Base-by-base conservation (phyloP, 2,329 filamentous ascomycete genomes). In the Ascocoryne sarcoides region DNA sequence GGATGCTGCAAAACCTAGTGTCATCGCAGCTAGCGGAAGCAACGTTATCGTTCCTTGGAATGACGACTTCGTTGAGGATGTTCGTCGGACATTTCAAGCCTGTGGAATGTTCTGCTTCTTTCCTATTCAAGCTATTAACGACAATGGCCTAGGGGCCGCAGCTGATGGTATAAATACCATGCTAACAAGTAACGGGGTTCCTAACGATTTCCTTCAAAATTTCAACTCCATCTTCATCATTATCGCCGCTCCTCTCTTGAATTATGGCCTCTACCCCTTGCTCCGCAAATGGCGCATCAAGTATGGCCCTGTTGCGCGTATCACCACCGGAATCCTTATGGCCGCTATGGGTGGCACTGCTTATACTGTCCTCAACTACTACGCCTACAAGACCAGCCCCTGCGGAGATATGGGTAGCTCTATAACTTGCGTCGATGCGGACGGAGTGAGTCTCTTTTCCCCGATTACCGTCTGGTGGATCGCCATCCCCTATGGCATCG, bases 61-160 rank as follows among this genome's bases (percentile, higher is more conserved):
- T 47, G 85, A 90, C 49, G 75, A 74, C 35, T 90, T 84, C 79
- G 83, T 90, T 19, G 82, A 86, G 54, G 82, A 88, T 56, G 77
- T 87, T 37, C 71, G 71, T 39, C 80, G 83, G 60, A 82, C 82
- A 45, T 66, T 84, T 44, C 69, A 73, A 54, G 80, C 80, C 41
- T 83, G 79, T 64, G 69, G 74, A 49, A 82, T 86, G 35, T 89
- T 84, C 61, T 52, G 66, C 20, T 71, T 68, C 60, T 66, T 65
- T 42, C 67, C 68, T 8, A 60, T 72, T n/a, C 70, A 68, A 30
- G 35, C 36, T 15, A 48, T 56, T 29, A 57, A 58, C 37, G 53
- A 58, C 32, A 48, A 47, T 8, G 72, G 73, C 48, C 65, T 76
- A 19, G 73, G 73, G 10, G 61, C 61, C 2, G 62, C 71, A 0